Base-by-base conservation (phyloP, 129 eudicot species). In the Artemisia annua region DNA sequence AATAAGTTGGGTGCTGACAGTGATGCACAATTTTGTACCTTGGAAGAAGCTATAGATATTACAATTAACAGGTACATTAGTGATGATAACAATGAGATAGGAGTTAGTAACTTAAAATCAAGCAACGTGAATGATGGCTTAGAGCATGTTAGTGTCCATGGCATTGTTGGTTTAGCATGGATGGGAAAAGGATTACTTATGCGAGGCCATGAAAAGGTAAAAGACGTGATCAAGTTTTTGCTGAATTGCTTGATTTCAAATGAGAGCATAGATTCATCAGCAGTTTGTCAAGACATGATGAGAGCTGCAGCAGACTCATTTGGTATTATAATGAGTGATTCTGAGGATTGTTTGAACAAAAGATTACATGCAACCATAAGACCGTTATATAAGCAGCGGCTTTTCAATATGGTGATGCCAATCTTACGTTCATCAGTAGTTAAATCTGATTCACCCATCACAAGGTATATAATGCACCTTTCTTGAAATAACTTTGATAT, bases 191-290 rank as follows among this genome's bases (percentile, higher is more conserved):
- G 97, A 16, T 75, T 94, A 72, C 83, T 94, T 55, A 88, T 94
- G 97, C 81, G 97, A 70, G 97, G 99, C 14, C 96, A 94, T 78
- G 97, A 88, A 80, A 88, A 83, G 75, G 78, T 86, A 39, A 94
- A 94, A 86, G 96, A 84, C 49, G 72, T 90, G 67, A 78, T 89
- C 28, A 63, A 84, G 88, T 56, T 80, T 70, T 79, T 94, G 11
- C 72, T 90, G 60, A 78, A 83, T 74, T 88, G 71, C 69, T 66
- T 94, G 77, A 72, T 77, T 11, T 62, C 72, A 69, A 79, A 67
- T 13, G 32, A 70, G 76, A 72, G 70, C 58, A 52, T 51, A 28
- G 73, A 67, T 77, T 71, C 67, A 67, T 18, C 57, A 11, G 75
- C 67, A 69, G 84, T 63, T 57, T 43, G 50, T 59, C 69, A 70